Evolutionary conservation across 441 rosid species (phyloP), one percentile per base, ranked within the genome.

Genomic region (Erodium texanum): DNA sequence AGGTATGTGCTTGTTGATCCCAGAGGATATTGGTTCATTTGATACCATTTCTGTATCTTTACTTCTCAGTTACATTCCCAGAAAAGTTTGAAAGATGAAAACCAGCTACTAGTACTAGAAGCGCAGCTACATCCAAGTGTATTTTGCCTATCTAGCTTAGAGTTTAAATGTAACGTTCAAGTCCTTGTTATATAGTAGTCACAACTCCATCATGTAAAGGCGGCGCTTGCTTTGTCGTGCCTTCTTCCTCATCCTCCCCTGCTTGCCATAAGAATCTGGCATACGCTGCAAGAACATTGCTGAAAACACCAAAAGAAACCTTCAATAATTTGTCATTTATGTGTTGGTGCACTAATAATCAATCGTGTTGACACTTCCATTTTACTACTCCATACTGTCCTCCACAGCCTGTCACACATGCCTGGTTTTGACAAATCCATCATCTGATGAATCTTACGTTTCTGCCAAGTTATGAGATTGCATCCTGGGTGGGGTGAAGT

Each of bases 251-350:
- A 15, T 74, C 74, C 16, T 78, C 85, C 15, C 81, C 91, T 6
- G 84, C 73, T 74, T 89, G 93, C 98, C 95, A 89, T 18, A 89
- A 75, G 82, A 92, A 92, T 68, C 86, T 69, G 38, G 98, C 96
- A 70, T 85, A 88, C 54, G 91, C 90, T 56, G 84, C 98, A 1
- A 89, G 89, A 73, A 89, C 80, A 67, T 84, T 63, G 77, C 92
- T 89, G 89, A 27, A 70, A 48, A 54, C 50, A 2, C 62, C 8
- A 3, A 20, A 72, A 22, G 64, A 61, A 68, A 58, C 71, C 18
- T 54, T 5, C 67, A 32, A 5, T 0, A 14, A 19, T 0, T 52
- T 64, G 63, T 18, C 73, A 71, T 4, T 27, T 27, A 27, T 27
- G 29, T 27, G 29, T 27, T 27, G 29, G 29, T 27, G 29, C 2